These are phyloP conservation scores for Beauveria medogensis DNA, from an alignment of 2,329 filamentous ascomycete species.

Conservation along the genomic window DNA sequence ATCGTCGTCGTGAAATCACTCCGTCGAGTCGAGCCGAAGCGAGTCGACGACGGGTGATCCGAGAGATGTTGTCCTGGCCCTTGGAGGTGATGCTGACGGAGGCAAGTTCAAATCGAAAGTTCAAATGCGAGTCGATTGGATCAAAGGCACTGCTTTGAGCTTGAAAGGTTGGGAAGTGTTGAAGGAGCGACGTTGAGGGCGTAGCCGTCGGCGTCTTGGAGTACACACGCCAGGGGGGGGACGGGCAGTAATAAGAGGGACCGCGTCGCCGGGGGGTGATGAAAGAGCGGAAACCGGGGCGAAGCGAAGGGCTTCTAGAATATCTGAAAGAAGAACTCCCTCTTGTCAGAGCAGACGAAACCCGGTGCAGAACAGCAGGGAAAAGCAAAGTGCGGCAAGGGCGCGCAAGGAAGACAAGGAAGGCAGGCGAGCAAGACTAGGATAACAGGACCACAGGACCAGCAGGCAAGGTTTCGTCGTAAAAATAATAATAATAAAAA, in stretches of 20 bases:
- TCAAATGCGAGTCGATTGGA: neutral
- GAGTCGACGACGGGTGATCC: conserved; percentile 7
- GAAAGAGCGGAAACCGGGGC: neutral
- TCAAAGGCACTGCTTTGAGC: conserved; percentile 9
- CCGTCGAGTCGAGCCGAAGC: conserved; percentile 5
- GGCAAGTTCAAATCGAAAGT: neutral
- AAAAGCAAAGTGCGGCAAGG: neutral
- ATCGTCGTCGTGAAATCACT: neutral
- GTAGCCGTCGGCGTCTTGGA: neutral
- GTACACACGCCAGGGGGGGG: conserved; percentile 13
- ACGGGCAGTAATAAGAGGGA: conserved; percentile 11
- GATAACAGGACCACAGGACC: neutral
- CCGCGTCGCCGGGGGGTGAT: neutral
- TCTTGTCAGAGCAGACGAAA: conserved; percentile 1
- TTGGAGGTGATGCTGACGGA: neutral
- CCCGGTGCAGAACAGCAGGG: conserved; percentile 7
- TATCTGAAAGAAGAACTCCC: conserved; percentile 5
- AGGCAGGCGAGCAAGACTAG: no score
- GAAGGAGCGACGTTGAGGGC: conserved; percentile 7
- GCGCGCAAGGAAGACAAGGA: no score
- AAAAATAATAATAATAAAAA: neutral
- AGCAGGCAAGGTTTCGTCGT: conserved; percentile 7
- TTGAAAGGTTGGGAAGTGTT: neutral
- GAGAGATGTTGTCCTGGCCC: neutral
- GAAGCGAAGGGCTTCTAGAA: conserved; percentile 11